Base-by-base conservation (phyloP, 768 basidiomycete species). In the Pisolithus sp. region DNA sequence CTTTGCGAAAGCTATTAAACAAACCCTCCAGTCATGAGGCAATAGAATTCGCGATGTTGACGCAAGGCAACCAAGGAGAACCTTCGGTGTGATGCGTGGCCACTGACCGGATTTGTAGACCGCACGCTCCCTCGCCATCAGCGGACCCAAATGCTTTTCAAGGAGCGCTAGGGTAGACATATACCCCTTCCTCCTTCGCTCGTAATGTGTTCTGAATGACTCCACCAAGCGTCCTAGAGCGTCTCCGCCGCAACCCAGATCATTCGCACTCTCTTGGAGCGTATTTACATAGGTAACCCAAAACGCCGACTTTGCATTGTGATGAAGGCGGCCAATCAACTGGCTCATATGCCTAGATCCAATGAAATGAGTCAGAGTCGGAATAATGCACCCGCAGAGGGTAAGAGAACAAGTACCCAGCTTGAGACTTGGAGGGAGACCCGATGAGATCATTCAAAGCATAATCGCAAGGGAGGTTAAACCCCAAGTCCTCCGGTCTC, bases 61-160 rank as follows among this genome's bases (percentile, higher is more conserved):
- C 8, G 67, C 62, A 40, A 76, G 59, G 7, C 40, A 55, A 17
- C 50, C 51, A n/a, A 76, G 59, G 17, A 76, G 61, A 2, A 57
- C 46, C 41, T 59, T 59, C 2, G 59, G 23, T 4, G 70, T 70
- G 17, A 71, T 47, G 4, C 67, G 63, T 13, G 75, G 76, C 74
- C 75, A 76, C 51, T 68, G 60, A 8, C 67, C 67, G 0, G 65
- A 54, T 17, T 40, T 31, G 12, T 42, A 20, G 2, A 67, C 28
- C 4, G 61, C 53, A 4, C 28, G 30, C 52, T 70, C 67, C 3
- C 51, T 51, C 8, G 18, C 7, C 28, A 43, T 62, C 24, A 13
- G 42, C 2, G 67, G 59, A 50, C 10, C 59, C 44, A 61, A 54
- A 30, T 21, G 4, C 3, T 48, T 20, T 30, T 26, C 28, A 45